Evolutionary conservation across 768 basidiomycete species (phyloP), one percentile per base, ranked within the genome.

Genomic region (Collybiopsis luxurians): DNA sequence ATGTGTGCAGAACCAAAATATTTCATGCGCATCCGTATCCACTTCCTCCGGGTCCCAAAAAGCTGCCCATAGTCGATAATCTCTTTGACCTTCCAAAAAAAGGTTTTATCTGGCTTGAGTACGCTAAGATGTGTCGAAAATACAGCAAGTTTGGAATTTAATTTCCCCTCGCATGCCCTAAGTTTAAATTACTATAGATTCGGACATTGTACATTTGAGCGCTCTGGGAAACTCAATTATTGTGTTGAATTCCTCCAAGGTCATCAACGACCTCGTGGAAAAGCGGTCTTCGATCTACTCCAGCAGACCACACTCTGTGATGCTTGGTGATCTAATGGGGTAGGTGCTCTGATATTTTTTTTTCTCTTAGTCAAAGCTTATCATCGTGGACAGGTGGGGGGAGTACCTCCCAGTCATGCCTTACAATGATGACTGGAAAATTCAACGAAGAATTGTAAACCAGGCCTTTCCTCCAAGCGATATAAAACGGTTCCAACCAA

Each of bases 141-240:
- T 65, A 64, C 44, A 60, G 63, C 58, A 17, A 21, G 44, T 39
- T 13, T 4, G 21, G 13, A 2, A n/a, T n/a, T n/a, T n/a, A n/a
- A n/a, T n/a, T n/a, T n/a, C n/a, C n/a, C n/a, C n/a, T n/a, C n/a
- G n/a, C n/a, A n/a, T n/a, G n/a, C n/a, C n/a, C n/a, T n/a, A n/a
- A n/a, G n/a, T n/a, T n/a, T n/a, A n/a, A n/a, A n/a, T 19, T 17
- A 30, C 23, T 27, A 17, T 34, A 68, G 67, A 59, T 38, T 63
- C 64, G 6, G 66, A 65, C 45, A 62, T 68, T 26, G 60, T 69
- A 23, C 67, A 67, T 50, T 43, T 69, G 6, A 43, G 65, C 39
- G 61, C 65, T 57, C 21, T 23, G 5, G 17, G 53, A 36, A 21
- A 54, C 24, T 45, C 40, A 2, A 54, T 44, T 34, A 15, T 54